Percentiles rank a stretch among this genome's conserved stretches.
These are phyloP conservation scores for Sphagnum contortum DNA, from an alignment of 225 moss, liverwort and hornwort species.

Conservation along the genomic window DNA sequence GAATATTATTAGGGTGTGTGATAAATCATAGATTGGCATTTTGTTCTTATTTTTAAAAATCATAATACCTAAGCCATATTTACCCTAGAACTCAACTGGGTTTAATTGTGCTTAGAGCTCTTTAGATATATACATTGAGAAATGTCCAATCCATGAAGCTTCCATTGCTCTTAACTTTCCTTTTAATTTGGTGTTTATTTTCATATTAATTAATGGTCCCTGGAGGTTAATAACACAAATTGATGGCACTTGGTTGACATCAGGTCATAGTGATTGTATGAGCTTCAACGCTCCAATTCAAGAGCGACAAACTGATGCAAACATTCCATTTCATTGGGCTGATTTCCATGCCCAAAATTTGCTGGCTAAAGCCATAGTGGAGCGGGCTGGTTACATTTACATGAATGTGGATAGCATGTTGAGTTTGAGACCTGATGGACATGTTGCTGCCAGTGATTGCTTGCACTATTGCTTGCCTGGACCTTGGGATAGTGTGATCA, in stretches of 20 bases:
- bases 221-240: too few species aligned
- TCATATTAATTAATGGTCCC: too few species aligned
- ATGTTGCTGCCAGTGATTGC: slow-evolving; percentile 12
- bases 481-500: slow-evolving; percentile 23
- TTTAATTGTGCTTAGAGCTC: too few species aligned
- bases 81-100: too few species aligned
- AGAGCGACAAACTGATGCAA: slow-evolving; percentile 3
- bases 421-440: slow-evolving; percentile 30
- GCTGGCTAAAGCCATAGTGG: slow-evolving; percentile 27
- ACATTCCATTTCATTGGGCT: slow-evolving; percentile 14
- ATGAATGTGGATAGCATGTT: slow-evolving; percentile 44
- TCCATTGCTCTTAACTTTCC: too few species aligned
- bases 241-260: neutral
- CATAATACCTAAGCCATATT: too few species aligned
- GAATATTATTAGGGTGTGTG: too few species aligned
- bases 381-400: slow-evolving; percentile 25
- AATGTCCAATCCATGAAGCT: too few species aligned
- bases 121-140: too few species aligned
- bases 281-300: slow-evolving; percentile 9
- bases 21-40: too few species aligned
- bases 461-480: slow-evolving; percentile 46
- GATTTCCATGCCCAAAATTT: slow-evolving; percentile 24
- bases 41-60: too few species aligned
- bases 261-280: slow-evolving; percentile 22
- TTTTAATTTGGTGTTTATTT: too few species aligned